Base-by-base conservation (phyloP, 345 rosid genomes). In the Anacardium occidentale region DNA sequence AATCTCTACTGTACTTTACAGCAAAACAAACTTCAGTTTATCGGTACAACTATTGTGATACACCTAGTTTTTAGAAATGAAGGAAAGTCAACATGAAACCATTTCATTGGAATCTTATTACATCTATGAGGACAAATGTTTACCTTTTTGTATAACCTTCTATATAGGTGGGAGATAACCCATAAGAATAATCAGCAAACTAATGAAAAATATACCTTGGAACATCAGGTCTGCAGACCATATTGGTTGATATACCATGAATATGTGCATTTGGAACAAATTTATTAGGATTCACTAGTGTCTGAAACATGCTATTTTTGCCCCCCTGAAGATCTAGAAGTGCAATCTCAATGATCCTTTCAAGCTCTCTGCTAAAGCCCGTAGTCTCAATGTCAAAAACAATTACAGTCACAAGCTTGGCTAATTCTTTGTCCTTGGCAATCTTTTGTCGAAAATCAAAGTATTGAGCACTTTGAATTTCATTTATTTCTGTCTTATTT, bases 321-420 rank as follows among this genome's bases (percentile, higher is more conserved):
- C 99, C 98, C 65, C 99, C 98, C 1, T 79, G 76, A 47, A 95
- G 83, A 87, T 95, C 99, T 77, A 86, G 94, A 14, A 84, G 71
- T 10, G 92, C 97, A 69, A 95, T 84, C 88, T 92, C 99, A 37
- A 95, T 83, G 3, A 95, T 91, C 34, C 87, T 70, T 0, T 82
- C 94, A 0, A 74, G 71, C 58, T 62, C 76, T 74, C 92, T 76
- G 75, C 83, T 80, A 60, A 88, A 68, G 12, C 97, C 99, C 0
- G 92, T 89, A n/a, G 99, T 92, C 82, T 95, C 98, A 63, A 89
- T 80, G 81, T 95, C 98, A 13, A 82, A 78, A 65, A 82, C 83
- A 45, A 92, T 80, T 52, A 83, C 78, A 0, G 99, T 92, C 62
- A 92, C 75, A 32, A 86, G 86, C 54, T 75, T 76, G 25, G 84